These are phyloP conservation scores for Chytriomyces sp. DNA, from an alignment of 192 early-diverging fungal genomes.

Conservation along the genomic window DNA sequence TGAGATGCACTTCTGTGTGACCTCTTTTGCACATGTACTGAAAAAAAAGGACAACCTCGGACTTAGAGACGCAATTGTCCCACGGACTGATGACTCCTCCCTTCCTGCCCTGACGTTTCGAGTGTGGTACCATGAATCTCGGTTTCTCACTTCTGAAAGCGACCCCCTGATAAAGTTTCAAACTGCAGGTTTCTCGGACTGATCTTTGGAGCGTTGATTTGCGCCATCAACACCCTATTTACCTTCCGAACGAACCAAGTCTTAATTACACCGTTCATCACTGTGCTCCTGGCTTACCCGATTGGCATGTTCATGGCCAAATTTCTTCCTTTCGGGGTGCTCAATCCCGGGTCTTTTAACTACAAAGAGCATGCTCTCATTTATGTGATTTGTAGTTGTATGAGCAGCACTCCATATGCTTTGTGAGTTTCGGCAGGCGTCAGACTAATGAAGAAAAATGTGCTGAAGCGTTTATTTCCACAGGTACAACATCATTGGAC, in stretches of 20 bases:
- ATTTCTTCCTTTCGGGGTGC: constrained; percentile 53
- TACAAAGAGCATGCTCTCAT: constrained; percentile 60
- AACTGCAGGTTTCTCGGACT: constrained; percentile 60
- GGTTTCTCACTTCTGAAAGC: constrained; percentile 18
- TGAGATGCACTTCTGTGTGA: not conserved
- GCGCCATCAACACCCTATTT: constrained; percentile 34
- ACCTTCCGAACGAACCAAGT: constrained; percentile 45
- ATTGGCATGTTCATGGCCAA: constrained; percentile 67
- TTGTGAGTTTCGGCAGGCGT: not conserved
- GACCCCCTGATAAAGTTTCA: constrained; percentile 41
- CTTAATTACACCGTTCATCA: constrained; percentile 23
- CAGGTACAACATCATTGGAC: constrained; percentile 35
- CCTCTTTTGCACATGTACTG: not conserved
- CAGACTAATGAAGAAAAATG: not conserved
- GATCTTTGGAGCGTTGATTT: constrained; percentile 51
- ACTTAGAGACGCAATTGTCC: constrained; percentile 47
- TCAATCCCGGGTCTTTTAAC: constrained; percentile 68
- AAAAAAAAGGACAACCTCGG: not conserved
- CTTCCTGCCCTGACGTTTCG: constrained; percentile 75
- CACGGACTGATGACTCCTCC: constrained; percentile 67
- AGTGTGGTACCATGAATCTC: constrained; percentile 49
- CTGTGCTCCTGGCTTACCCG: constrained; percentile 68
- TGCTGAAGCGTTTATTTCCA: no score
- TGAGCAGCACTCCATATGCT: constrained; percentile 52
- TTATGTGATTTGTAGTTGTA: constrained; percentile 59